These are phyloP conservation scores for Nemania bipapillata DNA, from an alignment of 2,329 filamentous ascomycete genomes.

Conservation along the genomic window DNA sequence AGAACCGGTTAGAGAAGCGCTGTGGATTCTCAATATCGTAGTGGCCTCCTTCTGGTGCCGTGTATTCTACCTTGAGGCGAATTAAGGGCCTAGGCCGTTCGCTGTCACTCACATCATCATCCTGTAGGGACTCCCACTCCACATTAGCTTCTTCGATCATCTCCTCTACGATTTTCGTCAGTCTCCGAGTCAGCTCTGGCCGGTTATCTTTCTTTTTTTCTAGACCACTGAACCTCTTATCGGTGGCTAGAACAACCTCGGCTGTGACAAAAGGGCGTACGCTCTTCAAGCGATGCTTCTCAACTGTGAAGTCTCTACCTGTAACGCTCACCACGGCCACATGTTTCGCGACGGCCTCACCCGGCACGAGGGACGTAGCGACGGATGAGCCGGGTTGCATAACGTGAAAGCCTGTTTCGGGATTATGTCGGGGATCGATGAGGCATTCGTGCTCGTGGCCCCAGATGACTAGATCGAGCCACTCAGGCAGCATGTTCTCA, in stretches of 20 bases:
- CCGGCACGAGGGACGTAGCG: slow-evolving; percentile 88
- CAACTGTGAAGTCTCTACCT: slow-evolving; percentile 80
- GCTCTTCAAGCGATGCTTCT: slow-evolving; percentile 84
- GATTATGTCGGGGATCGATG: slow-evolving; percentile 84
- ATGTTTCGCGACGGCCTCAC: slow-evolving; percentile 90
- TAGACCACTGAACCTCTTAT: slow-evolving; percentile 79
- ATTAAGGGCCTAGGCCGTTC: slow-evolving; percentile 81
- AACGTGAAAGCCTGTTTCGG: slow-evolving; percentile 90
- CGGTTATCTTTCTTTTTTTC: slow-evolving; percentile 86
- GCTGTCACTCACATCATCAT: slow-evolving; percentile 68
- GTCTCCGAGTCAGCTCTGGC: slow-evolving; percentile 77
- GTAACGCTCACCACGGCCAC: slow-evolving; percentile 86
- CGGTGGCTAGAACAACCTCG: slow-evolving; percentile 80
- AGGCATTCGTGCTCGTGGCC: slow-evolving; percentile 97
- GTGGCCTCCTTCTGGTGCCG: slow-evolving; percentile 81
- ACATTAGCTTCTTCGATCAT: slow-evolving; percentile 86
- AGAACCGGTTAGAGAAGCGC: slow-evolving; percentile 91
- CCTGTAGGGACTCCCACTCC: slow-evolving; percentile 84
- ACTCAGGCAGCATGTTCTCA: slow-evolving; percentile 90
- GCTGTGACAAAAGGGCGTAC: slow-evolving; percentile 90
- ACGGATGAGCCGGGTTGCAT: slow-evolving; percentile 98
- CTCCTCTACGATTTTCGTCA: slow-evolving; percentile 82
- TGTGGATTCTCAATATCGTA: slow-evolving; percentile 96
- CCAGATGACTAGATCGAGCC: slow-evolving; percentile 92
- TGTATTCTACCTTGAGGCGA: slow-evolving; percentile 89